Conservation (phyloP, 2,329 filamentous ascomycete genomes). For the Aspergillus proliferans region DNA sequence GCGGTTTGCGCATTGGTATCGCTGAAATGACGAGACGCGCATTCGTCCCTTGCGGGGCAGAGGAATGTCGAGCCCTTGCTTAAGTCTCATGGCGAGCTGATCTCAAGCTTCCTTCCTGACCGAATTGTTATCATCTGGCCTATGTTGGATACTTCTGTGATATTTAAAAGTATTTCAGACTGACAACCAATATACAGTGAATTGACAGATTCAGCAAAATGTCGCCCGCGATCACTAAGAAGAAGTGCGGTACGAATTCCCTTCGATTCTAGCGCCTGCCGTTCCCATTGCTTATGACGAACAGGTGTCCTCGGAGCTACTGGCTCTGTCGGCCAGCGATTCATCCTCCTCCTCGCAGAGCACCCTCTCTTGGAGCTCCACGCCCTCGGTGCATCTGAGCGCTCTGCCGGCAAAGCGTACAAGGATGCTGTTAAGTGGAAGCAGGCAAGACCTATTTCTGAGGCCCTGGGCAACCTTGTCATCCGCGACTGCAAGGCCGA, state of each 20-base stretch:
- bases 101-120: background rate
- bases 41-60: background rate
- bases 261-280: background rate
- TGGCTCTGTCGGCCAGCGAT: conserved; percentile 89
- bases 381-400: conserved; percentile 80
- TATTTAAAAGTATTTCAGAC: background rate
- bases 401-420: conserved; percentile 90
- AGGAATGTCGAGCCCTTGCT: background rate
- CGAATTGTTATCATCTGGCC: background rate
- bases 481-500: conserved; percentile 78
- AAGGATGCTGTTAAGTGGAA: conserved; percentile 94
- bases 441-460: conserved; percentile 75
- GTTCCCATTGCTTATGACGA: conserved; percentile 10
- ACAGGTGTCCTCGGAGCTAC: conserved; percentile 79
- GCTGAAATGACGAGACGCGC: background rate
- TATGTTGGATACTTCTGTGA: background rate
- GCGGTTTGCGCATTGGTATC: background rate
- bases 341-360: conserved; percentile 82
- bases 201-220: conserved; percentile 12
- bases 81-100: background rate
- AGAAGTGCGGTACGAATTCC: conserved; percentile 33
- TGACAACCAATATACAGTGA: background rate
- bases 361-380: conserved; percentile 84
- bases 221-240: conserved; percentile 28
- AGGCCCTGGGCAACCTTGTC: conserved; percentile 68